These are phyloP conservation scores for Vanderwaltozyma polyspora DNA, from an alignment of 805 yeast species.

Conservation along the genomic window DNA sequence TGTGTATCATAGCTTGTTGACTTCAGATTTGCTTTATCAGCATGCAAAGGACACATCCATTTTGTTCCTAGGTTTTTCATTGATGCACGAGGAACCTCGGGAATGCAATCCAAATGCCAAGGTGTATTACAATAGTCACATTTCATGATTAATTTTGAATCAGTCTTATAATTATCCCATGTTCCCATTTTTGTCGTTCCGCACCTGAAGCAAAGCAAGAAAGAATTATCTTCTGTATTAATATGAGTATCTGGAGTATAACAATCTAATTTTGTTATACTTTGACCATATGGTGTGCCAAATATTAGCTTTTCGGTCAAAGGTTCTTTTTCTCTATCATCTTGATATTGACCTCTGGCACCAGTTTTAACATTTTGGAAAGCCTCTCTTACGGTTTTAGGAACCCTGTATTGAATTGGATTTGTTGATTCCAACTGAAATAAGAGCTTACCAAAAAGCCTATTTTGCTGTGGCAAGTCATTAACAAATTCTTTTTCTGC, in stretches of 20 bases:
- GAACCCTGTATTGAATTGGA: conserved; percentile 59
- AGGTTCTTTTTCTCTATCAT: conserved; percentile 38
- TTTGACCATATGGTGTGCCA: conserved; percentile 34
- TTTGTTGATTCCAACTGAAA: conserved; percentile 47
- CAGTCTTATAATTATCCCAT: conserved; percentile 29
- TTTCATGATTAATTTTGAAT: conserved; percentile 44
- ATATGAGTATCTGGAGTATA: conserved; percentile 51
- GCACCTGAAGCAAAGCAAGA: conserved; percentile 68
- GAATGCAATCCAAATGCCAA: conserved; percentile 85
- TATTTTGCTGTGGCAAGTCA: conserved; percentile 5
- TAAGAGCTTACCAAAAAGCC: conserved; percentile 46
- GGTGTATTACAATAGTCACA: conserved; percentile 77
- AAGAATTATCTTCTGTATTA: conserved; percentile 49
- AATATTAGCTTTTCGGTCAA: conserved; percentile 31
- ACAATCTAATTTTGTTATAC: conserved; percentile 22
- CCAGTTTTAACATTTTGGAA: conserved; percentile 66
- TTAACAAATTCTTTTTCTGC: conserved; percentile 14
- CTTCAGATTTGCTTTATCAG: conserved; percentile 24
- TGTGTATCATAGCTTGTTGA: too few species aligned
- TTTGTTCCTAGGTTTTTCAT: conserved; percentile 63
- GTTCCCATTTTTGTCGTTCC: conserved; percentile 51
- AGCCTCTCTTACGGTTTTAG: conserved; percentile 53
- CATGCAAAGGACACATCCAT: conserved; percentile 91
- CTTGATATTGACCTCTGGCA: conserved; percentile 59
- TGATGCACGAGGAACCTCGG: conserved; percentile 57